Percentiles rank a stretch among this genome's conserved stretches.
Evolutionary conservation across 2,329 filamentous ascomycete genomes (phyloP).

Genomic region (Verticillium zaregamsianum): DNA sequence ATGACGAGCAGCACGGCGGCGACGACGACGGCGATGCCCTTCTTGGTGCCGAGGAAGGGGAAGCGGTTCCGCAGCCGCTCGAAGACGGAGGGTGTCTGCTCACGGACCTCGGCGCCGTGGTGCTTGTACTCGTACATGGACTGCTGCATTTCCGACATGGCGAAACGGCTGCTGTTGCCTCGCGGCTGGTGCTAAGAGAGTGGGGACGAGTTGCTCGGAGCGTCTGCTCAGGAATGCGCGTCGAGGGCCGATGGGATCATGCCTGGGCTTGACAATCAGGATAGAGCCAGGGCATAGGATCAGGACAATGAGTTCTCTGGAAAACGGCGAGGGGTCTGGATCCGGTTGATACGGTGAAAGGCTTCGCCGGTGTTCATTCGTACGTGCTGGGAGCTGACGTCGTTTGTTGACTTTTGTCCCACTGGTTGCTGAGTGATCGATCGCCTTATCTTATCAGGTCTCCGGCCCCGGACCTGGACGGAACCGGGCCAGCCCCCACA

Average conservation of each 20-base stretch:
- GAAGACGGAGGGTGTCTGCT: neutral
- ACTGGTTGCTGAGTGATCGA: neutral
- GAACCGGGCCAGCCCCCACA: neutral
- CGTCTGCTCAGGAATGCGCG: neutral
- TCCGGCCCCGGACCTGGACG: neutral
- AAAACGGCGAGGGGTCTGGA: too few relatives aligned
- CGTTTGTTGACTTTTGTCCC: slow-evolving; percentile 1
- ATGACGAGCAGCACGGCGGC: slow-evolving; percentile 24
- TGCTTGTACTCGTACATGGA: neutral
- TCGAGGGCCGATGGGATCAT: neutral
- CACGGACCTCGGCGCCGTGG: neutral
- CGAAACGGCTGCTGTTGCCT: neutral
- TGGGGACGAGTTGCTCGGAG: neutral
- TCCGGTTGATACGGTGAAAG: too few relatives aligned
- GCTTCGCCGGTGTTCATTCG: too few relatives aligned
- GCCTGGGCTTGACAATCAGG: too few relatives aligned
- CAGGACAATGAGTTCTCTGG: too few relatives aligned
- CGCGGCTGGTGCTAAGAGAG: neutral
- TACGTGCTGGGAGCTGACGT: neutral
- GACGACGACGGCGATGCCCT: slow-evolving; percentile 21
- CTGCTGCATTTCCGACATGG: neutral
- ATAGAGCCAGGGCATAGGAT: too few relatives aligned
- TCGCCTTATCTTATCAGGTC: neutral
- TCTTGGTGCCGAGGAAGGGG: slow-evolving; percentile 19
- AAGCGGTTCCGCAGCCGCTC: neutral